Evolutionary conservation across 2,329 filamentous ascomycete species (phyloP).

Genomic region (Talaromyces funiculosus): DNA sequence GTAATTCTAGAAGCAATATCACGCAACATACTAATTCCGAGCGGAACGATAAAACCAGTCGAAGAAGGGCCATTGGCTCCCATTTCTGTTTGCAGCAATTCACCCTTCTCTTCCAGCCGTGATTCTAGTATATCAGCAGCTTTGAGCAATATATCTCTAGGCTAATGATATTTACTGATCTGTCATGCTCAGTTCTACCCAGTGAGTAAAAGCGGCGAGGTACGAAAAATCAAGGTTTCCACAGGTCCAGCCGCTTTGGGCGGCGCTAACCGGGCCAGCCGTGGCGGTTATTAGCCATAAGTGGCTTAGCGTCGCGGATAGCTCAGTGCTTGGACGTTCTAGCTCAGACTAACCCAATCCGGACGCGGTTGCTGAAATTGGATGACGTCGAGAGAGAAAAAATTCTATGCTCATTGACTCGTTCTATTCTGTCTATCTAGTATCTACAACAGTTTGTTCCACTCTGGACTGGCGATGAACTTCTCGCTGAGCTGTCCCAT

Average conservation of each 20-base stretch:
- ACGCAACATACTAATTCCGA: constrained; percentile 37
- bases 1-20: constrained; percentile 47
- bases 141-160: constrained; percentile 65
- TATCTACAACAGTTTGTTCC: constrained; percentile 45
- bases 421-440: background rate
- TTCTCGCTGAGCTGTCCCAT: constrained; percentile 61
- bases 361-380: background rate
- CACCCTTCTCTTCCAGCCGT: constrained; percentile 47
- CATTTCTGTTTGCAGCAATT: constrained; percentile 55
- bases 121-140: constrained; percentile 54
- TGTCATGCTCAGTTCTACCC: too few species aligned
- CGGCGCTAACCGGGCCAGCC: background rate
- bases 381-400: constrained; percentile 10
- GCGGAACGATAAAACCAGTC: constrained; percentile 26
- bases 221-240: constrained; percentile 1
- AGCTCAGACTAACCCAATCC: background rate
- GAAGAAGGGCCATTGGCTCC: constrained; percentile 39
- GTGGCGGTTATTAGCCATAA: background rate
- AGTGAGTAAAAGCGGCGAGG: too few species aligned
- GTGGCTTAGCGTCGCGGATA: background rate
- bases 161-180: too few species aligned
- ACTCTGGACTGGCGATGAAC: constrained; percentile 59
- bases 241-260: background rate
- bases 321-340: background rate
- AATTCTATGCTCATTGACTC: background rate